A percentile compares a stretch with the other conserved stretches of the same genome.
Conservation (phyloP, 805 yeast genomes). For the fission yeast (Schizosaccharomyces pombe) region ASM294v3 CU329670.1:1343501-1344000, state of each 20-base stretch:
- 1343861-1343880: conserved; percentile 45
- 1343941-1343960: conserved; percentile 58
- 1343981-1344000: conserved; percentile 39
- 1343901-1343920: conserved; percentile 22
- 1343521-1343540: conserved; percentile 93
- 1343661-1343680: conserved; percentile 58
- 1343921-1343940: conserved; percentile 52
- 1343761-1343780: conserved; percentile 33
- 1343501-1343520: conserved; percentile 94
- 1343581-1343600: conserved; percentile 54
- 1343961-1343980: conserved; percentile 31
- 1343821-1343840: conserved; percentile 42
- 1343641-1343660: conserved; percentile 58
- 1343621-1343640: conserved; percentile 82
- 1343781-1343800: conserved; percentile 51
- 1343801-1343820: conserved; percentile 54
- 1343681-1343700: conserved; percentile 65
- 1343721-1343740: conserved; percentile 48
- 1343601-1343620: conserved; percentile 67
- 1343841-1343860: conserved; percentile 43
- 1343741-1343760: conserved; percentile 26
- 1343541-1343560: conserved; percentile 65
- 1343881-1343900: conserved; percentile 30
- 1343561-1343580: conserved; percentile 73
- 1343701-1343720: conserved; percentile 65